Percentiles rank a stretch among this genome's conserved stretches.
Evolutionary conservation across 495 filamentous ascomycete species (phyloP).

Genomic region (Annulohypoxylon maeteangense): DNA sequence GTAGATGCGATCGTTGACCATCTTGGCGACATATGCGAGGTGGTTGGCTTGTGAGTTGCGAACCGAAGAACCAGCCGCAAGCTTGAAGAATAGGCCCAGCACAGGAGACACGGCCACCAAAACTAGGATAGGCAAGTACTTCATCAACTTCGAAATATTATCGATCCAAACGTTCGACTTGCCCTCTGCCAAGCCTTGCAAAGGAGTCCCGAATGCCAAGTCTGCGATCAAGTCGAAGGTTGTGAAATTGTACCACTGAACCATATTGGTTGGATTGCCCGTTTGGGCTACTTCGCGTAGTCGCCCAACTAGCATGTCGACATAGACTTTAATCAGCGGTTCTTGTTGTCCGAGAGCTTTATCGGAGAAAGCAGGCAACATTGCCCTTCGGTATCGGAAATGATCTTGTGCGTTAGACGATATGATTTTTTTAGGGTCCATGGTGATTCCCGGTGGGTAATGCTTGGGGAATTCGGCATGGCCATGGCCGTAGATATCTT

Average conservation of each 20-base stretch:
- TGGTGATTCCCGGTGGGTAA: slow-evolving; percentile 37
- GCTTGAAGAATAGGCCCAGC: slow-evolving; percentile 44
- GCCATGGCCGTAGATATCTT: slow-evolving; percentile 62
- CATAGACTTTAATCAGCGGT: slow-evolving; percentile 55
- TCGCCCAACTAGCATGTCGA: slow-evolving; percentile 58
- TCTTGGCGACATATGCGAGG: slow-evolving; percentile 41
- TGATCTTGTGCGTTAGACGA: slow-evolving; percentile 52
- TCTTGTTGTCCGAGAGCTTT: slow-evolving; percentile 59
- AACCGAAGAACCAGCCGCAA: slow-evolving; percentile 49
- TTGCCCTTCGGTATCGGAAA: slow-evolving; percentile 52
- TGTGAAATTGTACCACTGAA: slow-evolving; percentile 68
- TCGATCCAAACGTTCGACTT: slow-evolving; percentile 55
- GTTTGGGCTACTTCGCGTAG: slow-evolving; percentile 51
- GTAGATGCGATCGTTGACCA: slow-evolving; percentile 49
- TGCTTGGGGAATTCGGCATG: slow-evolving; percentile 46
- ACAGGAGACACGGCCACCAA: slow-evolving; percentile 48
- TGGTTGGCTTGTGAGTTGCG: slow-evolving; percentile 48
- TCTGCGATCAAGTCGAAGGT: slow-evolving; percentile 73
- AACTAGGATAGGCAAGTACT: slow-evolving; percentile 38
- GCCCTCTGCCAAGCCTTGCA: slow-evolving; percentile 58
- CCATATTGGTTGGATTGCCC: slow-evolving; percentile 55
- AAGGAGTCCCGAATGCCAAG: slow-evolving; percentile 67
- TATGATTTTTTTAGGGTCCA: slow-evolving; percentile 47
- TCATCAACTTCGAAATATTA: slow-evolving; percentile 47
- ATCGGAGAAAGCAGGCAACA: slow-evolving; percentile 66